Conservation (phyloP, 257 asterid genomes). For the Henckelia pumila region DNA sequence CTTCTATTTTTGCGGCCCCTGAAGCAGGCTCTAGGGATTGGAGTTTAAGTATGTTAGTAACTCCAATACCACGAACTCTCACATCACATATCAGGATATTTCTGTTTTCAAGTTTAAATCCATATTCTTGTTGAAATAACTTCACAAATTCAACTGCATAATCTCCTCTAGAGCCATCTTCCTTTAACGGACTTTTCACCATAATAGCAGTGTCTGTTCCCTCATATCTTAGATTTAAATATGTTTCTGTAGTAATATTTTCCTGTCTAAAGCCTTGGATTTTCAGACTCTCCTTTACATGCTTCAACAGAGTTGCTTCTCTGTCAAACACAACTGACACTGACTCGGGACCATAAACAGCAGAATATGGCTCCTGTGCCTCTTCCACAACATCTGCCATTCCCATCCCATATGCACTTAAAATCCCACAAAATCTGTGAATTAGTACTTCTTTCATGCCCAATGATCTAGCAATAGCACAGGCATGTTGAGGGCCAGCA, state of each 20-base stretch:
- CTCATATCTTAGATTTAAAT: conserved; percentile 85
- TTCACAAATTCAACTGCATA: conserved; percentile 75
- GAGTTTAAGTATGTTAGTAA: conserved; percentile 78
- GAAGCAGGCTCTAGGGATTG: conserved; percentile 43
- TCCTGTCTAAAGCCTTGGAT: conserved; percentile 75
- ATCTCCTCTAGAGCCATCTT: conserved; percentile 64
- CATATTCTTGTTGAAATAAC: conserved; percentile 86
- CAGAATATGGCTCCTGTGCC: conserved; percentile 83
- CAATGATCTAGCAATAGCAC: conserved; percentile 94
- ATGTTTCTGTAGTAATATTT: conserved; percentile 66
- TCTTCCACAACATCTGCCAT: conserved; percentile 97
- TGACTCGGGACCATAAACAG: conserved; percentile 76
- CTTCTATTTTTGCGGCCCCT: conserved; percentile 42
- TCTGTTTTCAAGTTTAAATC: conserved; percentile 79
- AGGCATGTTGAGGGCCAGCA: conserved; percentile 98
- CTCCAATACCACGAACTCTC: conserved; percentile 90
- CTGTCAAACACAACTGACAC: conserved; percentile 59
- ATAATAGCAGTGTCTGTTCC: conserved; percentile 94
- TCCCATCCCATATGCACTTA: conserved; percentile 99
- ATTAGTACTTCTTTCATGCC: conserved; percentile 94
- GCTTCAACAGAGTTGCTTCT: conserved; percentile 54
- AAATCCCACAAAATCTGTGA: conserved; percentile 88
- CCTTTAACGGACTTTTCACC: conserved; percentile 57
- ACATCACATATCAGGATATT: conserved; percentile 84
- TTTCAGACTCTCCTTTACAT: conserved; percentile 61